phyloP scores from a whole-genome alignment of 2,329 filamentous ascomycete species.

The Sordariomycetes sp. region DNA sequence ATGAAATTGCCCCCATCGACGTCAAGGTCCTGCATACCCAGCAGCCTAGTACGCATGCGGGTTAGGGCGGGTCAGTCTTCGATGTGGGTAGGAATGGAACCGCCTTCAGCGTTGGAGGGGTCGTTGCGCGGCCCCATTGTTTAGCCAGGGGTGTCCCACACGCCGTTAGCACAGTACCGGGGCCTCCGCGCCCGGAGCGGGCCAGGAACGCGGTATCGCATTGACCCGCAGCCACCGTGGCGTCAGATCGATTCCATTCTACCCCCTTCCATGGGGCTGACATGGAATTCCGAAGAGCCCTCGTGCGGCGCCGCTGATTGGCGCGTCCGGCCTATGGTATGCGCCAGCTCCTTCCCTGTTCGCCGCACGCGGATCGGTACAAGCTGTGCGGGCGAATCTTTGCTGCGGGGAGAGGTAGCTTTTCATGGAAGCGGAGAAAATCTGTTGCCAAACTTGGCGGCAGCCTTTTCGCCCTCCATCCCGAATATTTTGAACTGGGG shows the following conservation, averaged over 20 bases:
- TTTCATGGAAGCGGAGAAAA: background rate
- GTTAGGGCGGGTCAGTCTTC: background rate
- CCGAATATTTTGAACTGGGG: background rate
- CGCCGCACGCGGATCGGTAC: background rate
- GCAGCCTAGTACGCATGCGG: background rate
- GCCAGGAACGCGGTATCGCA: background rate
- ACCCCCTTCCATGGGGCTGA: slow-evolving; percentile 5
- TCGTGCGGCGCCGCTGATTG: background rate
- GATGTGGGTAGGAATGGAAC: background rate
- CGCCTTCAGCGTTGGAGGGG: background rate
- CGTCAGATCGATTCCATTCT: slow-evolving; percentile 1
- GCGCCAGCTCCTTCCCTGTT: background rate
- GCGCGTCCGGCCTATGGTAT: background rate
- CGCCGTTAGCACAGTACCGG: background rate
- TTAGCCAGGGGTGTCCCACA: background rate
- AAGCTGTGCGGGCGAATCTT: background rate
- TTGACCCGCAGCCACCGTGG: slow-evolving; percentile 1
- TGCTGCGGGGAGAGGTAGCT: background rate
- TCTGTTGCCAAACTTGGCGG: background rate
- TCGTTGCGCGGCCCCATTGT: background rate
- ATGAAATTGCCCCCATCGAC: background rate
- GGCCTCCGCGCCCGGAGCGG: background rate
- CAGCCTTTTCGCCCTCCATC: background rate
- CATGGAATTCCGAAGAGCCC: slow-evolving; percentile 1
- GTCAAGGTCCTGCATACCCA: background rate